Evolutionary conservation across 1,284 basidiomycete species (phyloP), one percentile per base, ranked within the genome.

Genomic region (Heterobasidion annosum): DNA sequence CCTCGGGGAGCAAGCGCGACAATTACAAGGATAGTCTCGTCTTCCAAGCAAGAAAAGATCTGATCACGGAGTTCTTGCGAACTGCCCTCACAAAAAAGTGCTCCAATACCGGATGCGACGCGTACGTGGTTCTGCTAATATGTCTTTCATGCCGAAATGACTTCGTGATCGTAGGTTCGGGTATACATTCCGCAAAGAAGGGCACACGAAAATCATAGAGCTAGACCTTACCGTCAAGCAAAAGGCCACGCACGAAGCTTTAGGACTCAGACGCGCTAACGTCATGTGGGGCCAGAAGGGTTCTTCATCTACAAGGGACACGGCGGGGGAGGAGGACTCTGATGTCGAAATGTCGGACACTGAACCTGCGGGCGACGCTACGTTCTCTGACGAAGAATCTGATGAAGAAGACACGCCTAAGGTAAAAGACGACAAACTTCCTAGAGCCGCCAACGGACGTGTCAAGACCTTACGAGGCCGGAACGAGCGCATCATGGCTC

Each of bases 161-260:
- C 32, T 54, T 43, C 35, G 48, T 53, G n/a, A 37, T 34, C 42
- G 0, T 61, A 96, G 93, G n/a, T 73, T 80, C 63, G 85, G 79
- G 1, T 93, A 92, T 65, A 90, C 91, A 0, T 91, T 93, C 70
- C 86, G 95, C 56, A 98, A 95, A 68, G 97, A 99, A 67, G 93
- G 92, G 1, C 81, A 91, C 65, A 91, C 92, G 56, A 98, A 98
- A 72, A 82, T 99, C 59, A 88, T 98, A 67, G 95, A 98, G 71
- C 91, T 91, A 64, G 93, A 94, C 63, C 78, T 98, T 34, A 77
- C 90, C 1, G 55, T 70, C 6, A 96, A 94, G 70, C 88, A 95
- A 65, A 91, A 90, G 68, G 75, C 70, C 40, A 76, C 81, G 52
- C 83, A 89, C 66, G 65, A 70, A 6, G 68, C 73, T n/a, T 69